Evolutionary conservation across 768 basidiomycete species (phyloP).

Genomic region (Russula brevipes): DNA sequence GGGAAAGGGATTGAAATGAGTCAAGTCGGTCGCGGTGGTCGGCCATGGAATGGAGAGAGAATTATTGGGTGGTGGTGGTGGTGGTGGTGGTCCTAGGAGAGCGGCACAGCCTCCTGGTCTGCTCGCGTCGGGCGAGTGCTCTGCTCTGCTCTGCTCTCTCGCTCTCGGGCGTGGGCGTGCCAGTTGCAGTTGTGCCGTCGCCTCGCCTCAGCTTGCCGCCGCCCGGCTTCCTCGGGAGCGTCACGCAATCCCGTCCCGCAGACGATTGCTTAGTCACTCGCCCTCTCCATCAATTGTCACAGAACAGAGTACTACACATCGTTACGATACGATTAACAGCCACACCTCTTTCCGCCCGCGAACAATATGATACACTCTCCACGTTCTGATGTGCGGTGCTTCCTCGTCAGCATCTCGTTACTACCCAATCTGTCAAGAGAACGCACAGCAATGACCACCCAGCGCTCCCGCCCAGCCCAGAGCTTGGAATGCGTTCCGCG

Average conservation of each 20-base stretch:
- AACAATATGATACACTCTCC: too few species aligned
- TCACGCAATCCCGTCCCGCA: too few species aligned
- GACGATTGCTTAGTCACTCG: too few species aligned
- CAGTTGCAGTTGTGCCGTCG: too few species aligned
- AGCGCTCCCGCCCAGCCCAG: slow-evolving; percentile 60
- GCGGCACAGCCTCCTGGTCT: background rate
- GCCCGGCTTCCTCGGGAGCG: too few species aligned
- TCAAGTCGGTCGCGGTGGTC: slow-evolving; percentile 13
- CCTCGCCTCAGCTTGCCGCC: too few species aligned
- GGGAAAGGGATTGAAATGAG: slow-evolving; percentile 10
- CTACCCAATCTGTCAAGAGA: background rate
- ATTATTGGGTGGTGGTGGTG: background rate
- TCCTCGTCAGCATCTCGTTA: background rate
- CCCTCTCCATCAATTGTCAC: too few species aligned
- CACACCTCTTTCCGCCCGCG: too few species aligned
- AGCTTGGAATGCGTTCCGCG: slow-evolving; percentile 60
- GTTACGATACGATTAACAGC: too few species aligned
- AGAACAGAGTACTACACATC: too few species aligned
- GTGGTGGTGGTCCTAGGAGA: background rate
- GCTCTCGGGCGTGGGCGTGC: too few species aligned
- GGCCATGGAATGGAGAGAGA: background rate
- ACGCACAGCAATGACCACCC: slow-evolving; percentile 9
- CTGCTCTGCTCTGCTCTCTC: too few species aligned
- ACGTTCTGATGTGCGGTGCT: background rate
- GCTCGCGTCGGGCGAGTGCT: background rate